Base-by-base conservation (phyloP, 495 filamentous ascomycete species). In the Jackrogersella minutella region DNA sequence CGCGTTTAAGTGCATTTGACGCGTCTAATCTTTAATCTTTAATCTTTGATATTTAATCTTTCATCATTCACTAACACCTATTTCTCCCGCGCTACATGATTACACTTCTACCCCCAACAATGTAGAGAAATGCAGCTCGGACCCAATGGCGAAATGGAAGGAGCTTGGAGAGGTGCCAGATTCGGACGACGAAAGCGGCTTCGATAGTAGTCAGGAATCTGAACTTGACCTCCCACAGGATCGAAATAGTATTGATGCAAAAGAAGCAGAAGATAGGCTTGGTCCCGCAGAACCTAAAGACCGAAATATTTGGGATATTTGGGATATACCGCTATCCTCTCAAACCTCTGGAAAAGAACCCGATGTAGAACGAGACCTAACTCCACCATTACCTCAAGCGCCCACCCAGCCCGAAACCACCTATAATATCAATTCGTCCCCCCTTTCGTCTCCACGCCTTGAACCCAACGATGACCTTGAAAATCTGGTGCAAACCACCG, bases 81-180 rank as follows among this genome's bases (percentile, higher is more conserved):
- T 52, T 16, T 49, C 64, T n/a, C 70, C 71, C 34, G 1, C 52
- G 16, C 33, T 57, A 62, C 39, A 77, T 78, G 69, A 63, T 30
- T 24, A 63, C 58, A 36, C 16, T 33, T 52, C n/a, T 4, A 39
- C 34, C 14, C 17, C 22, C 2, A 26, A 28, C 8, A 40, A n/a
- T 50, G 19, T 53, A 61, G 33, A 47, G 72, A 70, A 64, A 74
- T 74, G 72, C 66, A 39, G 70, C 40, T 49, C 31, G 59, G 60
- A 10, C 55, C 46, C 62, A 67, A 86, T 86, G 84, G 82, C 72
- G 67, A 77, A 76, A 70, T 86, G 84, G 84, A 85, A 81, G 78
- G 80, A 84, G 78, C 75, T 80, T 73, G 83, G 84, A 69, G 82
- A 81, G 73, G 82, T 86, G 51, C 82, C 83, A 62, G 84, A 84